phyloP scores from a whole-genome alignment of 768 basidiomycete genomes.

The Boletus reticuloceps region DNA sequence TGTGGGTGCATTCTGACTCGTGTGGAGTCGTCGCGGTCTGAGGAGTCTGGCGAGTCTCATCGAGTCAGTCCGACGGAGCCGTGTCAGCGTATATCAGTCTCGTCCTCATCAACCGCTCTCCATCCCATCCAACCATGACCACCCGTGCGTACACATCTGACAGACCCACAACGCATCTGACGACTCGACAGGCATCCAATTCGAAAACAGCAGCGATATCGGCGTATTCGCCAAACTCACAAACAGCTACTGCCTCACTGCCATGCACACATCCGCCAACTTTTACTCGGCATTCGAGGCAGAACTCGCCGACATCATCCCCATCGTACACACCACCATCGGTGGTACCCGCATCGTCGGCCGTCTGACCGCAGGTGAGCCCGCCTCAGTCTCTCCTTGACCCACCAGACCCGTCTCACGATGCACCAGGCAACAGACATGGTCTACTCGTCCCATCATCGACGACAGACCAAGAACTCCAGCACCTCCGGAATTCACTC shows the following conservation, averaged over 20 bases:
- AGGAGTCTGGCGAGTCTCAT: constrained; percentile 2
- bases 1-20: constrained; percentile 24
- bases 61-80: constrained; percentile 10
- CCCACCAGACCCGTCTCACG: neutral
- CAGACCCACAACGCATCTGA: neutral
- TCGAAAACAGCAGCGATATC: constrained; percentile 92
- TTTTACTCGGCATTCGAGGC: constrained; percentile 98
- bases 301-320: constrained; percentile 89
- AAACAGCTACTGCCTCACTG: constrained; percentile 95
- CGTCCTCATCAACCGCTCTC: neutral
- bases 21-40: neutral
- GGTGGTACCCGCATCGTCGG: constrained; percentile 93
- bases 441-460: constrained; percentile 94
- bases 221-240: constrained; percentile 98
- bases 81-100: neutral
- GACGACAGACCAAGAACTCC: constrained; percentile 97
- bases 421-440: constrained; percentile 79
- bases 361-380: constrained; percentile 81
- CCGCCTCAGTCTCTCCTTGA: accelerated
- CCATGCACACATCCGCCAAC: constrained; percentile 93
- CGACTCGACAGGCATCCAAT: constrained; percentile 67
- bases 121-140: neutral
- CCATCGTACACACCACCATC: constrained; percentile 95
- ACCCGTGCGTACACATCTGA: no score
- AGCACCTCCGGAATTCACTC: constrained; percentile 93